Conservation (phyloP, 2,329 filamentous ascomycete genomes). For the Diaporthe helianthi region DNA sequence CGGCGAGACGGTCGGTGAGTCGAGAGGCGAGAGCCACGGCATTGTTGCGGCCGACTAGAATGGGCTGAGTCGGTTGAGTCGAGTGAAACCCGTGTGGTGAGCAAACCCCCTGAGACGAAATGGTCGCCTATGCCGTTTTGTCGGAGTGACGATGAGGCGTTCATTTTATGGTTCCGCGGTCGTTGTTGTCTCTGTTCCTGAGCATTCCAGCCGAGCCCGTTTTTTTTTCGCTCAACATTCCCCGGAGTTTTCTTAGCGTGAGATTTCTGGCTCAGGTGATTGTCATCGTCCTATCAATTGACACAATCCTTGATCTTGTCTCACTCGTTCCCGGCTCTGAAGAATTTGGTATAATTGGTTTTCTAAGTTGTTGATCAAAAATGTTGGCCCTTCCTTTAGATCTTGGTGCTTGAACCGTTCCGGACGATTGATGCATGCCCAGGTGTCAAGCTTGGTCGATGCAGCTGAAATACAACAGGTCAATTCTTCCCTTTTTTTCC, state of each 20-base stretch:
- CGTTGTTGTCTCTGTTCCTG: constrained; percentile 8
- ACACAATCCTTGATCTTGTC: background rate
- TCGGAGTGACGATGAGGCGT: background rate
- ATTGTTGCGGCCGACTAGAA: background rate
- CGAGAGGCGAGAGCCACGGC: constrained; percentile 32
- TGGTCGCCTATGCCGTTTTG: background rate
- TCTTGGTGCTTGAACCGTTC: too few species aligned
- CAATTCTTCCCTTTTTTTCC: background rate
- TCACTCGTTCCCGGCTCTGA: background rate
- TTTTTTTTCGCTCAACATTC: constrained; percentile 8
- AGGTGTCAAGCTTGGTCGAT: background rate
- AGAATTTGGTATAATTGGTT: constrained; percentile 13
- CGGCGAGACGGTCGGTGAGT: constrained; percentile 23
- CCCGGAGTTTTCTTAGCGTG: background rate
- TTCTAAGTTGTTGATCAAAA: background rate
- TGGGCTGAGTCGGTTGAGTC: background rate
- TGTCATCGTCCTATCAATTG: background rate
- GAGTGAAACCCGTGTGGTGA: background rate
- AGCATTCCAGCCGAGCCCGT: constrained; percentile 3
- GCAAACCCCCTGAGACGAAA: background rate
- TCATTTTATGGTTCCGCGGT: constrained; percentile 11
- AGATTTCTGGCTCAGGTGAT: constrained; percentile 13
- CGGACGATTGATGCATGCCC: background rate
- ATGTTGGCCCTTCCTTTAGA: background rate
- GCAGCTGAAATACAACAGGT: background rate